Evolutionary conservation across 169 alveolate genomes (phyloP).

Genomic region (Cryptosporidium xiaoi): DNA sequence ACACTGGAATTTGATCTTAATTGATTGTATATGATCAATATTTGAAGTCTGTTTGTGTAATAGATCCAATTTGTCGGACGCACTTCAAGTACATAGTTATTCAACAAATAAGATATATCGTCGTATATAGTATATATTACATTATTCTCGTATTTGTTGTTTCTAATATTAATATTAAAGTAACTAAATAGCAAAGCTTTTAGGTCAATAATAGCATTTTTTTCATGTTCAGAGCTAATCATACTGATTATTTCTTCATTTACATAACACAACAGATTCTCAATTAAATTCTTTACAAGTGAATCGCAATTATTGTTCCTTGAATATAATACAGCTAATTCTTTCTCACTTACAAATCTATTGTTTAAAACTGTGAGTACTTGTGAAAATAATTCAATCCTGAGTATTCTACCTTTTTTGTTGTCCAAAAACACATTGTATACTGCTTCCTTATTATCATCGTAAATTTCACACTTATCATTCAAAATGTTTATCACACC

Average conservation of each 20-base stretch:
- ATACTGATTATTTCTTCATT: conserved; percentile 24
- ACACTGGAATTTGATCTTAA: not conserved
- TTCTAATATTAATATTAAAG: conserved; percentile 3
- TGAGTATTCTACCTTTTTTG: conserved; percentile 43
- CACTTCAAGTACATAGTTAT: not conserved
- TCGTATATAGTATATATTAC: not conserved
- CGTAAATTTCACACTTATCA: conserved; percentile 17
- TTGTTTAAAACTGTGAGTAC: no score
- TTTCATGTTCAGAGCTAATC: conserved; percentile 11
- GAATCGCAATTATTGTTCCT: not conserved
- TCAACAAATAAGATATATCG: conserved; percentile 16
- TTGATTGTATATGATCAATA: conserved; percentile 41
- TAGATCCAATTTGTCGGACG: conserved; percentile 14
- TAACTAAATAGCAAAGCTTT: conserved; percentile 1
- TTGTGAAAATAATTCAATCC: no score
- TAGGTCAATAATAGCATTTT: conserved; percentile 19
- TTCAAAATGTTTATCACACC: not conserved
- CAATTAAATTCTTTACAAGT: conserved; percentile 2
- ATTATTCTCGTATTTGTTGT: not conserved
- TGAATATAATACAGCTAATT: no score
- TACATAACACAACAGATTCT: conserved; percentile 10
- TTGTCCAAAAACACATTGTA: not conserved
- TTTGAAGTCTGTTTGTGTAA: conserved; percentile 17
- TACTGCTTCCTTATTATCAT: conserved; percentile 12
- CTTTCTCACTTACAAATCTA: no score